A percentile compares a stretch with the other conserved stretches of the same genome.
phyloP scores from a whole-genome alignment of 2,329 filamentous ascomycete species.

The Scytalidium lignicola region DNA sequence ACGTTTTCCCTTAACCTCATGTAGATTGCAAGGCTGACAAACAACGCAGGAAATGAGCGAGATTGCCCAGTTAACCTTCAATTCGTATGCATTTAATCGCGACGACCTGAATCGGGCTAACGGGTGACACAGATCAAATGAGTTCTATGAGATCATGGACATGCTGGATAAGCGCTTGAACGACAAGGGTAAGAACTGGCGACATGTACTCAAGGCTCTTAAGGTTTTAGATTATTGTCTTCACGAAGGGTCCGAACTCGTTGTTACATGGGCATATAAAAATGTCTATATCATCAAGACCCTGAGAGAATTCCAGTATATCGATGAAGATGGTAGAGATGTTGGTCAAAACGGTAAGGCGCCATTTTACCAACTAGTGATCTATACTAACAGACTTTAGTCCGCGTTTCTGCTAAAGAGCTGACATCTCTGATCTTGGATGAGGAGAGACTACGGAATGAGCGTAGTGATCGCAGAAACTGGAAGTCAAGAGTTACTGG shows the following conservation, averaged over 20 bases:
- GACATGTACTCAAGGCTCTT: slow-evolving; percentile 93
- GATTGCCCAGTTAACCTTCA: slow-evolving; percentile 96
- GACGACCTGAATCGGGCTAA: slow-evolving; percentile 1
- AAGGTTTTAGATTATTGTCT: slow-evolving; percentile 98
- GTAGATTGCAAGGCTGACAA: neutral
- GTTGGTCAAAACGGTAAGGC: slow-evolving; percentile 90
- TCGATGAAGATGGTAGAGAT: slow-evolving; percentile 91
- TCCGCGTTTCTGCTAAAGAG: slow-evolving; percentile 93
- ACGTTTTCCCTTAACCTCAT: neutral
- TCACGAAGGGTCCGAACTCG: slow-evolving; percentile 92
- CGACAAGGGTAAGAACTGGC: slow-evolving; percentile 99
- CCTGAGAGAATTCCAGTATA: slow-evolving; percentile 90
- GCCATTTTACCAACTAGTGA: neutral
- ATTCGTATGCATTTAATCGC: slow-evolving; percentile 62
- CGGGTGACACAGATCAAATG: slow-evolving; percentile 58
- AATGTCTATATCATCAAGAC: slow-evolving; percentile 99
- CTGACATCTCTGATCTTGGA: slow-evolving; percentile 87
- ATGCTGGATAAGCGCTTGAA: slow-evolving; percentile 99
- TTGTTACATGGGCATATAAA: slow-evolving; percentile 96
- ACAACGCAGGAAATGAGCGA: slow-evolving; percentile 75
- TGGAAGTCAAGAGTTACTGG: slow-evolving; percentile 97
- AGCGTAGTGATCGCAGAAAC: slow-evolving; percentile 84
- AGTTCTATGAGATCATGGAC: slow-evolving; percentile 99
- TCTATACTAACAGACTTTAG: slow-evolving; percentile 44
- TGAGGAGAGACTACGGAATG: slow-evolving; percentile 84